Conservation (phyloP, 225 moss, liverwort and hornwort genomes). For the Polytrichum commune region DNA sequence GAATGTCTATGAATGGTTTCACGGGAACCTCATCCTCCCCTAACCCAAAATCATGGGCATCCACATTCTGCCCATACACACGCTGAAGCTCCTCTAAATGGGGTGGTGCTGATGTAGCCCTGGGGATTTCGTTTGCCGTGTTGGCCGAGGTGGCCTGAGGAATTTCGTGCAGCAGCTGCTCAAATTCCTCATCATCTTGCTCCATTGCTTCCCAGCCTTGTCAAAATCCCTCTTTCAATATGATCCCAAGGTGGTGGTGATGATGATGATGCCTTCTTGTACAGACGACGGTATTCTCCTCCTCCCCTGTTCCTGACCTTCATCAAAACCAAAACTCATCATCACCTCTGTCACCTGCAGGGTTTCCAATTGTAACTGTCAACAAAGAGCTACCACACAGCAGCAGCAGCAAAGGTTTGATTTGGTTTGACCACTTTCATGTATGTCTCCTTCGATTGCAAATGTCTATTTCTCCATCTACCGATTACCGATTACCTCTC, state of each 20-base stretch:
- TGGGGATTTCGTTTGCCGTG: slow-evolving; percentile 51
- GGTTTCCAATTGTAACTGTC: too few relatives aligned
- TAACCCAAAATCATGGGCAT: slow-evolving; percentile 16
- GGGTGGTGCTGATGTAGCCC: slow-evolving; percentile 71
- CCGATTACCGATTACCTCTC: too few relatives aligned
- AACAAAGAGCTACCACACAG: too few relatives aligned
- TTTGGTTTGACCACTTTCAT: too few relatives aligned
- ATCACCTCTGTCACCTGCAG: neutral
- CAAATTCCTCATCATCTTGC: slow-evolving; percentile 75
- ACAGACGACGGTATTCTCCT: neutral
- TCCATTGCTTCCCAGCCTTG: slow-evolving; percentile 39
- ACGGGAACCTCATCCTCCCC: slow-evolving; percentile 31
- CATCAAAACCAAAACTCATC: slow-evolving; percentile 8
- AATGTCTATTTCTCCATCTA: too few relatives aligned
- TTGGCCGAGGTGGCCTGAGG: slow-evolving; percentile 62
- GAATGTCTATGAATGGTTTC: slow-evolving; percentile 60
- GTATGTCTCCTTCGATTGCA: too few relatives aligned
- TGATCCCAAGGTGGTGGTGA: neutral
- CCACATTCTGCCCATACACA: slow-evolving; percentile 55
- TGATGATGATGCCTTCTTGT: neutral
- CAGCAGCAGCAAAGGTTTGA: too few relatives aligned
- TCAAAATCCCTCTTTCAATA: neutral
- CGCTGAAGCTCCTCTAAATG: slow-evolving; percentile 69
- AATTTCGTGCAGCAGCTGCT: slow-evolving; percentile 74
- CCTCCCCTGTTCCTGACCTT: neutral